Percentiles rank a stretch among this genome's conserved stretches.
phyloP scores from a whole-genome alignment of 2,329 filamentous ascomycete species.

The Colletotrichum sp. region DNA sequence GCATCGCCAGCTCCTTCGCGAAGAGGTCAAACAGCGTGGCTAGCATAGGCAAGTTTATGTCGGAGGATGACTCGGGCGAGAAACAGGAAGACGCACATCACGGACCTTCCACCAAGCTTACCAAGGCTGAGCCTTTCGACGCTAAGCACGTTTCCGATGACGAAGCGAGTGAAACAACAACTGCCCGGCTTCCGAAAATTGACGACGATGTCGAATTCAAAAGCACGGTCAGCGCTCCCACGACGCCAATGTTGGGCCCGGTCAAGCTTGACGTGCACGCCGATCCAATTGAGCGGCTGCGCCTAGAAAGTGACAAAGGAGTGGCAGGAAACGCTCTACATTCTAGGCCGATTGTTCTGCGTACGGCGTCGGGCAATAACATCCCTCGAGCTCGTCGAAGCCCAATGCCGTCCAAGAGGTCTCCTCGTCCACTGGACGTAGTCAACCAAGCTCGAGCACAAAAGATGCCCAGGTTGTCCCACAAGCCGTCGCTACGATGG shows the following conservation, averaged over 20 bases:
- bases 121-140: background rate
- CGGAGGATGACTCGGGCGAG: slow-evolving; percentile 31
- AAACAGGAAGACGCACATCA: background rate
- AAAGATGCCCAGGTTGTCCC: slow-evolving; percentile 11
- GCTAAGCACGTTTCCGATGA: slow-evolving; percentile 1
- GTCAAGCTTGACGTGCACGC: background rate
- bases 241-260: slow-evolving; percentile 1
- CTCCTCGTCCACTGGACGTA: slow-evolving; percentile 28
- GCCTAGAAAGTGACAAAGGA: background rate
- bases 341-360: slow-evolving; percentile 14
- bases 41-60: slow-evolving; percentile 33
- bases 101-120: background rate
- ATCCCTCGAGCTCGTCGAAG: slow-evolving; percentile 24
- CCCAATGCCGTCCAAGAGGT: slow-evolving; percentile 22
- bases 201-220: slow-evolving; percentile 27
- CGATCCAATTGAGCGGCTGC: background rate
- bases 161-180: slow-evolving; percentile 12
- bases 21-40: slow-evolving; percentile 69
- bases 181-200: slow-evolving; percentile 27
- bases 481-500: slow-evolving; percentile 40
- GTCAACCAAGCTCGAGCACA: slow-evolving; percentile 24
- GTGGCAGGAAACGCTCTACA: background rate
- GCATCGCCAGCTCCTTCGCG: slow-evolving; percentile 77
- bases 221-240: slow-evolving; percentile 20
- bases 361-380: slow-evolving; percentile 26